Evolutionary conservation across 108 stramenopile genomes (phyloP).

Genomic region (Epithemia pelagica): DNA sequence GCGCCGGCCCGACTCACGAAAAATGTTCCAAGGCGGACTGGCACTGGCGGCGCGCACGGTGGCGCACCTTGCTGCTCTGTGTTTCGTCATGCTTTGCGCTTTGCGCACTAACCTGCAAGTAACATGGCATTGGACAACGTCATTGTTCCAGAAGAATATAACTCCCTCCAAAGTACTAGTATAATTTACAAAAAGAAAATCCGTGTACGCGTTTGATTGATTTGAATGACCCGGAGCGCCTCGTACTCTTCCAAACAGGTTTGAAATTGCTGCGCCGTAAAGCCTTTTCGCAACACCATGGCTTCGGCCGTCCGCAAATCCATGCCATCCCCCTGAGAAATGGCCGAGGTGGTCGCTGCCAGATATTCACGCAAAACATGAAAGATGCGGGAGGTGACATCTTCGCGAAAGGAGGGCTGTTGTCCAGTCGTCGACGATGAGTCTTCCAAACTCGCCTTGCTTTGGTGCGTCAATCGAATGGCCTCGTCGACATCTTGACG

Average conservation of each 20-base stretch:
- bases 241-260: constrained; percentile 84
- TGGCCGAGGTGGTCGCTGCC: constrained; percentile 24
- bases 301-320: constrained; percentile 65
- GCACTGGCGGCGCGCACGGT: too few relatives aligned
- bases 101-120: too few relatives aligned
- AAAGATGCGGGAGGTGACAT: constrained; percentile 73
- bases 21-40: too few relatives aligned
- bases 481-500: constrained; percentile 97
- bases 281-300: constrained; percentile 85
- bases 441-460: constrained; percentile 55
- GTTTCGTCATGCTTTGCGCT: too few relatives aligned
- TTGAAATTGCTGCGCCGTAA: constrained; percentile 77
- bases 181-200: constrained; percentile 3
- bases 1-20: too few relatives aligned
- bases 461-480: constrained; percentile 91
- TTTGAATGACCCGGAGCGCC: constrained; percentile 60
- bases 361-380: constrained; percentile 72
- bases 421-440: constrained; percentile 8
- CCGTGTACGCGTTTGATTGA: constrained; percentile 61
- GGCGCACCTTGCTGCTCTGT: too few relatives aligned
- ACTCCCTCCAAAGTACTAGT: too few relatives aligned
- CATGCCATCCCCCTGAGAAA: constrained; percentile 10
- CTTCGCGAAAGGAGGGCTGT: constrained; percentile 42
- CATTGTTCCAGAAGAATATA: too few relatives aligned
- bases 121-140: too few relatives aligned